Evolutionary conservation across 371 early-diverging fungal genomes (phyloP), one percentile per base, ranked within the genome.

Genomic region (Catenaria anguillulae): DNA sequence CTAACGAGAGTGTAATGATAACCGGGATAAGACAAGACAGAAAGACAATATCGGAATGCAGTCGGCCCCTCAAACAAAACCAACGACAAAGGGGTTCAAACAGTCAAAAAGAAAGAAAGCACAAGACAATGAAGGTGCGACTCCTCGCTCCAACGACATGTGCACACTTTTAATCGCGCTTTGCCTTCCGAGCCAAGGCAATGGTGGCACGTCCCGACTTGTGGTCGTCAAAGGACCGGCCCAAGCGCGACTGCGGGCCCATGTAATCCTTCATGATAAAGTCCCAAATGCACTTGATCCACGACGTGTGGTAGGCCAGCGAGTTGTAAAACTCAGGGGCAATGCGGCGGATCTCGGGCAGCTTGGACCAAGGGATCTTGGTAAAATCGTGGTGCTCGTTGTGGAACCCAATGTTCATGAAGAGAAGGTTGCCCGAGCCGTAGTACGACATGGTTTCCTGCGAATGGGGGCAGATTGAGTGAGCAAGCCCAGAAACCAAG

Each of bases 371-470:
- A 24, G 98, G 90, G 60, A 92, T 79, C 64, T 77, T 79, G 66
- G 78, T 83, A 73, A 90, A 95, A 74, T 97, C 98, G 76, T 96
- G 96, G 78, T 97, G 97, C 78, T 97, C 97, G 72, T 92, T 95
- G 76, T 97, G 97, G 72, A 90, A 92, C 33, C 90, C 90, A 64
- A 92, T 88, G 75, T 89, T 89, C 77, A 89, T 80, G 66, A 81
- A 88, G 42, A 86, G 78, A 48, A 75, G 62, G 75, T 96, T 97
- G 54, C 92, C 76, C 54, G 79, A 72, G 50, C 96, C 97, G 68
- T 97, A 97, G 84, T 97, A 97, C 35, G 89, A 89, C 74, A 96
- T 96, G 1, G 96, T 96, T 73, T 97, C 97, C 73, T n/a, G n/a
- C n/a, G n/a, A n/a, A n/a, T n/a, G n/a, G n/a, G n/a, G n/a, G n/a